A percentile compares a stretch with the other conserved stretches of the same genome.
Conservation (phyloP, 192 early-diverging fungal species). For the Paraglomus brasilianum region DNA sequence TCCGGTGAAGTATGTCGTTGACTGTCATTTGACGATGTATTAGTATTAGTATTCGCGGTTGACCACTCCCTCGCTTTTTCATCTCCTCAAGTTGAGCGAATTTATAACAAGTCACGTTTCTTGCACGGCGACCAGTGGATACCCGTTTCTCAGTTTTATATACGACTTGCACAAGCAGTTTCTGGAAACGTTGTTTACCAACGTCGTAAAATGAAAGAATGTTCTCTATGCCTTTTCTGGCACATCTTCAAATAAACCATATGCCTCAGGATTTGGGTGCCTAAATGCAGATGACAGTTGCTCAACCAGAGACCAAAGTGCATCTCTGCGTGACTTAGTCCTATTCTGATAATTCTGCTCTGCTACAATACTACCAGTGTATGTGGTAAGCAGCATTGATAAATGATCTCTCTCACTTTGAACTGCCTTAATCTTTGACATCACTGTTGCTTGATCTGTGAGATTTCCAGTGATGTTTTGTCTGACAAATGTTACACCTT, state of each 20-base stretch:
- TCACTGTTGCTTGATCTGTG: neutral
- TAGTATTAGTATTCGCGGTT: too few relatives aligned
- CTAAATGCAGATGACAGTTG: neutral
- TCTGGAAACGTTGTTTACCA: neutral
- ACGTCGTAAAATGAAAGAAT: neutral
- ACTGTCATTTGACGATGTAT: too few relatives aligned
- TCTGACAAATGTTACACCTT: conserved; percentile 14
- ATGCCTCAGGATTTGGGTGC: neutral
- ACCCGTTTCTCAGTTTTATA: conserved; percentile 1
- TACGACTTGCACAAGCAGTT: neutral
- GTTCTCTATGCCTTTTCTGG: neutral
- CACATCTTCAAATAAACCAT: neutral
- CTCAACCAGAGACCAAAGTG: neutral
- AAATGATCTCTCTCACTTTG: conserved; percentile 1
- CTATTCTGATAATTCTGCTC: neutral
- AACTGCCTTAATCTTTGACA: neutral
- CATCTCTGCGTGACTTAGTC: neutral
- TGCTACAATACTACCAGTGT: conserved; percentile 11
- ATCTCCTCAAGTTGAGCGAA: neutral
- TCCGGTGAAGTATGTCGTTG: too few relatives aligned
- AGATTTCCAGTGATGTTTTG: conserved; percentile 1
- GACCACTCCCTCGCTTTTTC: neutral
- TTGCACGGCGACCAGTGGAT: neutral
- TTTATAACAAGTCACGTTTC: neutral
- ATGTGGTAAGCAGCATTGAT: conserved; percentile 15